Evolutionary conservation across 805 yeast genomes (phyloP), one percentile per base, ranked within the genome.

Genomic region (Wickerhamomyces chaumierensis): DNA sequence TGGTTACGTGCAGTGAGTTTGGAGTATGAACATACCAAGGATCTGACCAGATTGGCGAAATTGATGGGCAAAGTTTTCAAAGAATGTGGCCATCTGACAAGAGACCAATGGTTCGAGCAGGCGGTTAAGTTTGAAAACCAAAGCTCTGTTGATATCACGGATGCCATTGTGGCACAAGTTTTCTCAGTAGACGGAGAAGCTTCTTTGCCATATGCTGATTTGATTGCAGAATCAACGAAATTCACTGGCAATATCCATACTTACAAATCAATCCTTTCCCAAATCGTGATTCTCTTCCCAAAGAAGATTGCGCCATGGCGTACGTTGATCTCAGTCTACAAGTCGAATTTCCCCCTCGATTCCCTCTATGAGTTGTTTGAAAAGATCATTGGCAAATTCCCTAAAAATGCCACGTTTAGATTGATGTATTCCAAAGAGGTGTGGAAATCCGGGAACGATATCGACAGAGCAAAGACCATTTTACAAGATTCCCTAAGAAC

Each of bases 361-460:
- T 61, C 57, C 14, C 50, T 75, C 4, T 68, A 63, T 42, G 48
- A 56, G 3, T 65, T 65, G 20, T 78, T 79, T 52, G 75, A 76
- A 34, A 56, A 60, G 42, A 76, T 88, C 1, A 64, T 79, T 1
- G 47, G 51, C 1, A 50, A 64, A 1, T 66, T 78, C 37, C 80
- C 82, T 0, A 48, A 61, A 4, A 53, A 60, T 23, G 75, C 72
- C 31, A 51, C 69, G 12, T 65, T 85, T 33, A 69, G 74, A 58
- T 56, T 85, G 37, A 73, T 79, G 75, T 84, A 73, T 51, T 81
- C 94, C 0, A 79, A 80, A 46, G 88, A 81, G 48, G 62, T 69
- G 38, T 76, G 86, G 80, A 57, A 60, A 34, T 40, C 62, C 18
- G 67, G 60, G 5, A 34, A 36, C 1, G 75, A 81, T 46, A 48